A percentile compares a stretch with the other conserved stretches of the same genome.
These are phyloP conservation scores for Triglochin maritima DNA, from an alignment of 106 monocot species.

Conservation along the genomic window DNA sequence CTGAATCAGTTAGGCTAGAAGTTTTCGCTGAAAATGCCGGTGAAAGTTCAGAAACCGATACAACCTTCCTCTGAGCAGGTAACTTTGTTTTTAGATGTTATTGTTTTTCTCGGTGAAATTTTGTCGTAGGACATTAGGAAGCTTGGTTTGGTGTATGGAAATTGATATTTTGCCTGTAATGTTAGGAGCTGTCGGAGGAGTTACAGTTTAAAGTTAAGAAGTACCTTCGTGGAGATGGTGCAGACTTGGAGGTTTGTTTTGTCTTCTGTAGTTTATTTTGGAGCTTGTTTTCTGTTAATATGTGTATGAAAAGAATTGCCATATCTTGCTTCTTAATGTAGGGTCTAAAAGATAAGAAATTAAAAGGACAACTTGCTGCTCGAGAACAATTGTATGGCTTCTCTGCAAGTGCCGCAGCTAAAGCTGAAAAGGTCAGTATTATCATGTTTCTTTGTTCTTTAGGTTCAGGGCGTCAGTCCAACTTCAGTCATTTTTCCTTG, in stretches of 20 bases:
- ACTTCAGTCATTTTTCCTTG: too few species aligned
- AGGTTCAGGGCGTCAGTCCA: too few species aligned
- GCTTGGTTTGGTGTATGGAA: neutral
- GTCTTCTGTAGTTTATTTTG: neutral
- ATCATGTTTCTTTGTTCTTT: neutral
- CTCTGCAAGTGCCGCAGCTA: constrained; percentile 82
- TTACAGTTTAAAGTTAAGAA: constrained; percentile 48
- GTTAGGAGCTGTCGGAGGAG: constrained; percentile 43
- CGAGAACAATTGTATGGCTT: constrained; percentile 72
- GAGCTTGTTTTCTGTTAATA: neutral
- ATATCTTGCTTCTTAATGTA: constrained; percentile 12
- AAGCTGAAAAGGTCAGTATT: constrained; percentile 64
- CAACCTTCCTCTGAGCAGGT: neutral
- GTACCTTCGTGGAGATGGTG: constrained; percentile 68
- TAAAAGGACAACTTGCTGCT: constrained; percentile 60
- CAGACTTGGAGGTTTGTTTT: constrained; percentile 51
- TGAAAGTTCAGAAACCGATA: neutral
- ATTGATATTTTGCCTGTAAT: neutral
- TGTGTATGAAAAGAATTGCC: neutral
- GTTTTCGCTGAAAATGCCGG: neutral
- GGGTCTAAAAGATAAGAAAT: constrained; percentile 73
- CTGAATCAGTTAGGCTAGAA: too few species aligned
- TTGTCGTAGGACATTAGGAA: too few species aligned
- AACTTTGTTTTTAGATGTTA: neutral
- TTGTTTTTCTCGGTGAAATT: neutral